A percentile compares a stretch with the other conserved stretches of the same genome.
Conservation (phyloP, 2,329 filamentous ascomycete genomes). For the Endoconidiophora polonica region DNA sequence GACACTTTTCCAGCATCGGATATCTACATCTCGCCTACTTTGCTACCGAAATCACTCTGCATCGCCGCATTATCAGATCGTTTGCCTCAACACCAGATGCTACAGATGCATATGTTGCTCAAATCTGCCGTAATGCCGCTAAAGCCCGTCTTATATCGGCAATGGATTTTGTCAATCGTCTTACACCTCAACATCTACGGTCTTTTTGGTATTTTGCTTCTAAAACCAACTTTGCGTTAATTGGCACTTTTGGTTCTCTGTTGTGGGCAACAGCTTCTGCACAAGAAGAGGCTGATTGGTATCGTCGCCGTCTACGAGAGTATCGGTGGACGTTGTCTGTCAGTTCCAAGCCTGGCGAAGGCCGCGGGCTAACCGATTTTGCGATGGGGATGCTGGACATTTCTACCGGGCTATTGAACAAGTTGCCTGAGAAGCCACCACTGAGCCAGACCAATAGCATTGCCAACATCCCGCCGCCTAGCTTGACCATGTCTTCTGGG, state of each 20-base stretch:
- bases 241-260: slow-evolving; percentile 82
- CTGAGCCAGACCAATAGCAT: slow-evolving; percentile 39
- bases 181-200: slow-evolving; percentile 72
- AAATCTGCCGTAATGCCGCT: slow-evolving; percentile 84
- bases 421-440: slow-evolving; percentile 53
- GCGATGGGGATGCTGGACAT: slow-evolving; percentile 67
- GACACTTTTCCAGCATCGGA: slow-evolving; percentile 43
- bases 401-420: slow-evolving; percentile 49
- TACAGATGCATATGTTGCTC: slow-evolving; percentile 65
- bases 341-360: slow-evolving; percentile 53
- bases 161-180: slow-evolving; percentile 92
- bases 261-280: slow-evolving; percentile 80
- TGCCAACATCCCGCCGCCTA: slow-evolving; percentile 24
- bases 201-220: slow-evolving; percentile 86
- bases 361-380: slow-evolving; percentile 43
- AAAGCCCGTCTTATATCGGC: slow-evolving; percentile 88
- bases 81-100: slow-evolving; percentile 30
- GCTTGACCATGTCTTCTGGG: slow-evolving; percentile 19
- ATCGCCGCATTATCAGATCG: slow-evolving; percentile 77
- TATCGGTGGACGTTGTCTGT: slow-evolving; percentile 91
- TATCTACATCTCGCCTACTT: slow-evolving; percentile 87
- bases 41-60: slow-evolving; percentile 82
- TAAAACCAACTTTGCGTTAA: slow-evolving; percentile 82
- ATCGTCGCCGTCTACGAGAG: slow-evolving; percentile 66
- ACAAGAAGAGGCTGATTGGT: slow-evolving; percentile 82